phyloP scores from a whole-genome alignment of 345 rosid species.

The Pistacia vera region DNA sequence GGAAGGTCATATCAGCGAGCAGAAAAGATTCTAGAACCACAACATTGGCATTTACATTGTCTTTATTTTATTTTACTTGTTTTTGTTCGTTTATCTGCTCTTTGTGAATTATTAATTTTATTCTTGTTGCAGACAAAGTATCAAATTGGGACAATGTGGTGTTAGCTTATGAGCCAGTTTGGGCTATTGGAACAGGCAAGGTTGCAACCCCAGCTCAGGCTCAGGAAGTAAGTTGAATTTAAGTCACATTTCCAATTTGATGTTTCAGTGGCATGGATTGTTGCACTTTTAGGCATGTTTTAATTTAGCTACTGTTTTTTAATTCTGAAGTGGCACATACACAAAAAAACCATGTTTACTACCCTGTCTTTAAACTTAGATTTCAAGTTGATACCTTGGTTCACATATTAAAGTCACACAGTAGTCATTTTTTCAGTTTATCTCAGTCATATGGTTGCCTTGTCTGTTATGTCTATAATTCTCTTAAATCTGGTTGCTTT shows the following conservation, averaged over 20 bases:
- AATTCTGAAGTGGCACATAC: background rate
- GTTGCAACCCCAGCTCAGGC: slow-evolving; percentile 83
- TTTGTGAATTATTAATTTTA: background rate
- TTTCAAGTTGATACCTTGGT: background rate
- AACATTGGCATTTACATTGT: background rate
- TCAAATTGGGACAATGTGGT: slow-evolving; percentile 60
- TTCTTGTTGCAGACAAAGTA: slow-evolving; percentile 46
- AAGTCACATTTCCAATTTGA: background rate
- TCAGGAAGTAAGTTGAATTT: slow-evolving; percentile 54
- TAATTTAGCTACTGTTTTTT: background rate
- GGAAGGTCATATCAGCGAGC: background rate
- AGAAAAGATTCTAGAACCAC: background rate
- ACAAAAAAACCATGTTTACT: background rate
- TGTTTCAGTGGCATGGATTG: background rate
- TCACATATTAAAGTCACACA: background rate
- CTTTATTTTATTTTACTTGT: background rate
- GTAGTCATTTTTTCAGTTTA: background rate
- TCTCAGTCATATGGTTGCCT: background rate
- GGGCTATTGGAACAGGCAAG: slow-evolving; percentile 90
- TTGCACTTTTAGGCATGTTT: background rate
- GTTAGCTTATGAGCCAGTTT: slow-evolving; percentile 80
- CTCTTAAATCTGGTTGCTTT: background rate
- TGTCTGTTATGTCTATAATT: background rate
- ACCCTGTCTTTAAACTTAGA: background rate
- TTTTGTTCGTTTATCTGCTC: background rate